Evolutionary conservation across 2,329 filamentous ascomycete genomes (phyloP).

Genomic region (Huntiella bhutanensis): DNA sequence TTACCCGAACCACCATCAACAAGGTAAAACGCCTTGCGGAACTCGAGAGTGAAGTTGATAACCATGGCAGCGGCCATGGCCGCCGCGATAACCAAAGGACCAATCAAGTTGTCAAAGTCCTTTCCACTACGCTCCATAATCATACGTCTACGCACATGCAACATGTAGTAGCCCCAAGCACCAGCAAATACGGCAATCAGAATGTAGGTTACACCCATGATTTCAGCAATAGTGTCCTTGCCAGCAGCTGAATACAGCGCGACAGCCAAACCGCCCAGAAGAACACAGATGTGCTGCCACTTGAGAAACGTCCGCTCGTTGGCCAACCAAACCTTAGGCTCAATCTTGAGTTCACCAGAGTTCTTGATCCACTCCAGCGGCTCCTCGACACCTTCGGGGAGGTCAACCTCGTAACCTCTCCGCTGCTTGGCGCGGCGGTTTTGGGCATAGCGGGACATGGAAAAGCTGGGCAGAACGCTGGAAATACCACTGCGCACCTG

Average conservation of each 20-base stretch:
- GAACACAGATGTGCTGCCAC: conserved; percentile 87
- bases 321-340: conserved; percentile 96
- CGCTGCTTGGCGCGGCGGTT: conserved; percentile 26
- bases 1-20: conserved; percentile 1
- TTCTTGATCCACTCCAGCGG: conserved; percentile 89
- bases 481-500: conserved; percentile 27
- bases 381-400: conserved; percentile 77
- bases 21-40: conserved; percentile 18
- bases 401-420: conserved; percentile 22
- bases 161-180: conserved; percentile 72
- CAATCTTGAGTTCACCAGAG: conserved; percentile 72
- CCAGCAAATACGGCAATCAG: conserved; percentile 66
- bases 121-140: conserved; percentile 74
- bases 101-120: conserved; percentile 79
- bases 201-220: conserved; percentile 69
- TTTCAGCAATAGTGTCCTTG: conserved; percentile 54
- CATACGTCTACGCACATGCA: conserved; percentile 54
- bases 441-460: conserved; percentile 55
- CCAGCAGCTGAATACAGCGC: conserved; percentile 80
- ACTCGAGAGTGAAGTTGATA: conserved; percentile 79
- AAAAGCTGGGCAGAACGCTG: conserved; percentile 65
- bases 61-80: conserved; percentile 62
- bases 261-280: conserved; percentile 68
- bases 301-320: conserved; percentile 98
- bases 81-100: conserved; percentile 65